Evolutionary conservation across 495 filamentous ascomycete genomes (phyloP).

Genomic region (Podospora appendiculata): DNA sequence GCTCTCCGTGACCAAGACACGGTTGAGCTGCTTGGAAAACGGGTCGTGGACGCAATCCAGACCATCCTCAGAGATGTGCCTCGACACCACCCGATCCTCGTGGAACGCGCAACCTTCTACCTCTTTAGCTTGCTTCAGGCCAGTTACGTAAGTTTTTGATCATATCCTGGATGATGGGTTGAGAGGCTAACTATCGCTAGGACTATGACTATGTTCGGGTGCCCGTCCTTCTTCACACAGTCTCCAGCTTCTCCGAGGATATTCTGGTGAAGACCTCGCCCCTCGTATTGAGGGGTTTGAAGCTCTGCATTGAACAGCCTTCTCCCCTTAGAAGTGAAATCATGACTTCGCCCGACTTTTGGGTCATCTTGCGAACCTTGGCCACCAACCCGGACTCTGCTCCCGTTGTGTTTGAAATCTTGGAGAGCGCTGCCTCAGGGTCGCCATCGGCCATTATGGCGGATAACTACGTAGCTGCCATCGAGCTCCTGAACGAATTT

Average conservation of each 20-base stretch:
- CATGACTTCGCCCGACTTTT: constrained; percentile 94
- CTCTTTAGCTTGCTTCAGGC: constrained; percentile 74
- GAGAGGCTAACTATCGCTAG: constrained; percentile 33
- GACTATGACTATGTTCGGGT: constrained; percentile 85
- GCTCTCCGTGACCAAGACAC: constrained; percentile 70
- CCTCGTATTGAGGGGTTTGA: constrained; percentile 69
- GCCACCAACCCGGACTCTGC: constrained; percentile 59
- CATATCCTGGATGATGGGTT: not conserved
- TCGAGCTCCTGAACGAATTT: constrained; percentile 82
- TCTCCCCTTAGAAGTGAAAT: constrained; percentile 80
- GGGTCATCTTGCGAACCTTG: constrained; percentile 79
- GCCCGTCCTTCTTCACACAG: constrained; percentile 85
- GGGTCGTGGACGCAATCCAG: constrained; percentile 71
- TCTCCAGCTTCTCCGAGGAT: constrained; percentile 77
- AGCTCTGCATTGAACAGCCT: constrained; percentile 67
- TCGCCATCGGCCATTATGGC: constrained; percentile 71
- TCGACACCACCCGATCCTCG: constrained; percentile 68
- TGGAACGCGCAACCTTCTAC: constrained; percentile 81
- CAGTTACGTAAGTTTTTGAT: constrained; percentile 66
- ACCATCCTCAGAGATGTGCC: constrained; percentile 69
- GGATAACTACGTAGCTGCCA: constrained; percentile 87
- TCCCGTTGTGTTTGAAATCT: constrained; percentile 71
- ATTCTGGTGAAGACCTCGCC: constrained; percentile 66
- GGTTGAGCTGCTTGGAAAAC: constrained; percentile 63
- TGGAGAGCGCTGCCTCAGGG: constrained; percentile 61